Evolutionary conservation across 192 early-diverging fungal species (phyloP).

Genomic region (Coemansia guatemalensis): DNA sequence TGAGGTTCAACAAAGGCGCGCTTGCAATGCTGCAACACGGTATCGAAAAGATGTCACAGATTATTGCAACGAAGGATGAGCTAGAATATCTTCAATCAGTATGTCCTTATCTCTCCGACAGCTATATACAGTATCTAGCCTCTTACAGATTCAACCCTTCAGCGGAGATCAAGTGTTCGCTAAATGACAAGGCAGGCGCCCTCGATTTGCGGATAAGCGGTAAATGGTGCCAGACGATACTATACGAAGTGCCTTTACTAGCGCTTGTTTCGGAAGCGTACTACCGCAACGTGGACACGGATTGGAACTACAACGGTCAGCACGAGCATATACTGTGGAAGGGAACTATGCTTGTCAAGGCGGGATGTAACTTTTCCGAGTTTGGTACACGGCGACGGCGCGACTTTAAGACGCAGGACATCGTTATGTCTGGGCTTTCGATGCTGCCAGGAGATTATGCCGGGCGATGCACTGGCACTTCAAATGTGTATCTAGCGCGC

Average conservation of each 20-base stretch:
- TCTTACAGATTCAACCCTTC: conserved; percentile 56
- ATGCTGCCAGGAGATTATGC: conserved; percentile 15
- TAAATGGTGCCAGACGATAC: conserved; percentile 67
- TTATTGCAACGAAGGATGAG: conserved; percentile 23
- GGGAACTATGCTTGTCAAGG: conserved; percentile 47
- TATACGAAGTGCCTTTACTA: conserved; percentile 74
- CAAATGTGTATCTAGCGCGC: conserved; percentile 70
- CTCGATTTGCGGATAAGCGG: conserved; percentile 59
- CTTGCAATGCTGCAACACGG: conserved; percentile 49
- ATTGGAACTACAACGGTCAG: conserved; percentile 69
- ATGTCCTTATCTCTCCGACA: conserved; percentile 58
- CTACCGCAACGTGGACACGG: conserved; percentile 64
- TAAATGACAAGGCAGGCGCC: conserved; percentile 13
- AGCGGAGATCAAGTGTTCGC: conserved; percentile 13
- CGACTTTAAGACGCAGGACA: conserved; percentile 64
- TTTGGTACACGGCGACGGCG: conserved; percentile 76
- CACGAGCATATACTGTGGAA: conserved; percentile 56
- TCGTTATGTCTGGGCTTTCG: conserved; percentile 57
- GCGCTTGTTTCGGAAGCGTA: conserved; percentile 70
- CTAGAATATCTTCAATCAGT: conserved; percentile 44
- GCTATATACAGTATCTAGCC: conserved; percentile 62
- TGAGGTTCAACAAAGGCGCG: conserved; percentile 44
- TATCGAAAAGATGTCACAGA: conserved; percentile 29
- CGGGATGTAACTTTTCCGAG: conserved; percentile 71
- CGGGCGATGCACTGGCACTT: conserved; percentile 63